A percentile compares a stretch with the other conserved stretches of the same genome.
Conservation (phyloP, 768 basidiomycete species). For the Flagelloscypha sp. region DNA sequence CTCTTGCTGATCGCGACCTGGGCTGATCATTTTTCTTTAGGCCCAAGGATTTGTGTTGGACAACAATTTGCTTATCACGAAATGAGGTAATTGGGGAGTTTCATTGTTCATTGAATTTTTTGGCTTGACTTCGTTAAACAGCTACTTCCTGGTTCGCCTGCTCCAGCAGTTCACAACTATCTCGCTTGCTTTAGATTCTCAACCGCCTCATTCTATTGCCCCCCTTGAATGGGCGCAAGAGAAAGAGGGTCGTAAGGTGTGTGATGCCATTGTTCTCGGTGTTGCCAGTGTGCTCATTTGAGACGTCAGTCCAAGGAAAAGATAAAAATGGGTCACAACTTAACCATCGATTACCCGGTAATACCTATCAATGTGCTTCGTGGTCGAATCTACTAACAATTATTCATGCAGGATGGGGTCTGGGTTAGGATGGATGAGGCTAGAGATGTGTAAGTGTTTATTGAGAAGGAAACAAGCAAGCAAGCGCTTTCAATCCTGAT, state of each 20-base stretch:
- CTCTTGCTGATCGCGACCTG: constrained; percentile 5
- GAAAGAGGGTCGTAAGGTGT: no score
- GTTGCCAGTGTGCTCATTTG: no score
- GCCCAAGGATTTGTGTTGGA: constrained; percentile 43
- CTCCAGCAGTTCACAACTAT: constrained; percentile 47
- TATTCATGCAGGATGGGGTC: constrained; percentile 19
- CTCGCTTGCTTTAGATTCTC: constrained; percentile 35
- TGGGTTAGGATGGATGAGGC: constrained; percentile 29
- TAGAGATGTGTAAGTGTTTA: no score
- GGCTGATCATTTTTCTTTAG: constrained; percentile 37
- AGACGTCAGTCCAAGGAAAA: constrained; percentile 36
- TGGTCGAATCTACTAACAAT: background rate
- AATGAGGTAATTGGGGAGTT: no score
- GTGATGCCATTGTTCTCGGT: no score
- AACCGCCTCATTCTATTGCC: constrained; percentile 32
- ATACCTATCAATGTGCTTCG: background rate
- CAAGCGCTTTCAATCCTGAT: no score
- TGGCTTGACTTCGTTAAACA: constrained; percentile 3
- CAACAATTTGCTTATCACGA: constrained; percentile 28
- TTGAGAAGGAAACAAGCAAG: no score
- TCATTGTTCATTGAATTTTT: constrained; percentile 1
- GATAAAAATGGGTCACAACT: constrained; percentile 34
- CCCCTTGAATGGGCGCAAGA: constrained; percentile 35
- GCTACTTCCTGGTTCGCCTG: constrained; percentile 50
- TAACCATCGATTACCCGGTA: constrained; percentile 47